These are phyloP conservation scores for Cyathus striatus DNA, from an alignment of 768 basidiomycete genomes.

Conservation along the genomic window DNA sequence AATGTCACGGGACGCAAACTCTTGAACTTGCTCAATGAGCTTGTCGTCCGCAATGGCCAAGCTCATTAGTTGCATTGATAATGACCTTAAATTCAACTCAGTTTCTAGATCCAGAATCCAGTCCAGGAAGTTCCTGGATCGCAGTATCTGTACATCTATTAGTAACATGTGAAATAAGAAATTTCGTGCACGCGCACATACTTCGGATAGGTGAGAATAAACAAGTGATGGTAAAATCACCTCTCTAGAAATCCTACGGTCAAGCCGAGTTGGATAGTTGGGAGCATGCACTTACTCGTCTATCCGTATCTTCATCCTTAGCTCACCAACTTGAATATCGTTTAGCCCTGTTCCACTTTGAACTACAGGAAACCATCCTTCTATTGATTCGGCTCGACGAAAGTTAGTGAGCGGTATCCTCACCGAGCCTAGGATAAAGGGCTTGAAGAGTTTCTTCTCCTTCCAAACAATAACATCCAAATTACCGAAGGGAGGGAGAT, in stretches of 20 bases:
- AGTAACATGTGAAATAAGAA: not conserved
- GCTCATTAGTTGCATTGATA: constrained; percentile 57
- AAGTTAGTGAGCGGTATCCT: constrained; percentile 67
- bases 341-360: constrained; percentile 39
- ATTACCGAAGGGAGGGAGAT: constrained; percentile 74
- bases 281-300: constrained; percentile 53
- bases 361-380: constrained; percentile 84
- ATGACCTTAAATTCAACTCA: constrained; percentile 59
- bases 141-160: not conserved
- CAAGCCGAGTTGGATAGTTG: constrained; percentile 2
- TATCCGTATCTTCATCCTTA: constrained; percentile 67
- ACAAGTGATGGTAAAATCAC: constrained; percentile 67
- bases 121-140: constrained; percentile 61
- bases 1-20: constrained; percentile 67
- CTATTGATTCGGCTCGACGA: constrained; percentile 64
- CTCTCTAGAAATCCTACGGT: constrained; percentile 46
- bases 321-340: constrained; percentile 67
- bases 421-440: constrained; percentile 52
- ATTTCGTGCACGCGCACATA: constrained; percentile 19
- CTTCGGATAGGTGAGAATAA: constrained; percentile 59
- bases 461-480: constrained; percentile 66
- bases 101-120: constrained; percentile 72
- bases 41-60: constrained; percentile 65
- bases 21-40: constrained; percentile 63
- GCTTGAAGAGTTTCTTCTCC: constrained; percentile 60